Evolutionary conservation across 495 filamentous ascomycete species (phyloP).

Genomic region (Penicillium simplicissimum): DNA sequence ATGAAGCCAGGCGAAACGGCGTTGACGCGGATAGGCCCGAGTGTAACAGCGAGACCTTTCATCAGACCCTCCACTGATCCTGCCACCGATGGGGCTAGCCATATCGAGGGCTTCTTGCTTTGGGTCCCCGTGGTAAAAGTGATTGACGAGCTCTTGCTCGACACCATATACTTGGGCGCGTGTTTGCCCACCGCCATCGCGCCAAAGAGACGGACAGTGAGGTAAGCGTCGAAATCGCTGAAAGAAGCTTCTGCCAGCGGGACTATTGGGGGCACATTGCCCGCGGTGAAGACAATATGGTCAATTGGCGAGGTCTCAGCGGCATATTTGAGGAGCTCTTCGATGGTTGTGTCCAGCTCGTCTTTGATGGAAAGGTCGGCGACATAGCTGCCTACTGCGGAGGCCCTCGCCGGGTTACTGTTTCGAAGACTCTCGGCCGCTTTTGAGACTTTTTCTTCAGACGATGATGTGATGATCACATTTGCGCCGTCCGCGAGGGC

Average conservation of each 20-base stretch:
- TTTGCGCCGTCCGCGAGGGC: slow-evolving; percentile 49
- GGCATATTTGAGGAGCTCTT: slow-evolving; percentile 43
- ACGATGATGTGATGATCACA: slow-evolving; percentile 58
- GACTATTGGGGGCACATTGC: slow-evolving; percentile 39
- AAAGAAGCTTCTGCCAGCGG: slow-evolving; percentile 41
- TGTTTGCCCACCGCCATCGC: slow-evolving; percentile 56
- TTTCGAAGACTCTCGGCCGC: slow-evolving; percentile 40
- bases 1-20: slow-evolving; percentile 56
- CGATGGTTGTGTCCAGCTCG: slow-evolving; percentile 47
- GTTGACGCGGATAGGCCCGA: slow-evolving; percentile 63
- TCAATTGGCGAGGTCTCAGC: slow-evolving; percentile 42
- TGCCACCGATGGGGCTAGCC: slow-evolving; percentile 42
- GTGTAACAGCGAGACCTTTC: slow-evolving; percentile 55
- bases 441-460: slow-evolving; percentile 36
- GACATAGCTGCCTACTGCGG: slow-evolving; percentile 37
- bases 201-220: slow-evolving; percentile 54
- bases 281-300: slow-evolving; percentile 66
- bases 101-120: slow-evolving; percentile 42
- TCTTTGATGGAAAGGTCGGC: slow-evolving; percentile 51
- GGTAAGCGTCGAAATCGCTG: slow-evolving; percentile 35
- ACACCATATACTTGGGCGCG: slow-evolving; percentile 44
- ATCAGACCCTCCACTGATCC: slow-evolving; percentile 44
- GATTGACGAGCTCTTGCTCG: slow-evolving; percentile 42
- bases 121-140: slow-evolving; percentile 56
- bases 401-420: slow-evolving; percentile 32